phyloP scores from a whole-genome alignment of 73 alveolate species.

The Paramecium sonneborni region DNA sequence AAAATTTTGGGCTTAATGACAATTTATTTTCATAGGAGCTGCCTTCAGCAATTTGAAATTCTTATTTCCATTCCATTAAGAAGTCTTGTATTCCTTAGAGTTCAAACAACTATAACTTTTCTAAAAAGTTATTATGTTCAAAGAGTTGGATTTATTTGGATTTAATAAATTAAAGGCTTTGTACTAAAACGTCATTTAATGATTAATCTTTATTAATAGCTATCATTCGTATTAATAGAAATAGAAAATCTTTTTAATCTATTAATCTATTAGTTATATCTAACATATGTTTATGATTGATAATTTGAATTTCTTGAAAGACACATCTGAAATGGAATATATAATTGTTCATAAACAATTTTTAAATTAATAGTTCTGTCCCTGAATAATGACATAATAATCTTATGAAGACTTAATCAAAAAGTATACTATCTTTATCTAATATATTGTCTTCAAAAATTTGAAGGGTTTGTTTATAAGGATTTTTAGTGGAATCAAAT shows the following conservation, averaged over 20 bases:
- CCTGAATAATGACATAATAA: not conserved
- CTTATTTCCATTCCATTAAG: not conserved
- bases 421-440: not conserved
- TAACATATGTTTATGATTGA: not conserved
- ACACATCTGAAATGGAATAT: not conserved
- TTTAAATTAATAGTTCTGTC: not conserved
- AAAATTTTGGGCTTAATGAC: not conserved
- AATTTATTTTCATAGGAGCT: not conserved
- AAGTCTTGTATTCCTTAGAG: not conserved
- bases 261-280: constrained; percentile 14
- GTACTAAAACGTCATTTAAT: not conserved
- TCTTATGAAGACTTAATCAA: constrained; percentile 23
- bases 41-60: not conserved
- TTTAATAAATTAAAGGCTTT: not conserved
- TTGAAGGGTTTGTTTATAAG: not conserved
- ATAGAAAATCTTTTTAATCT: constrained; percentile 36
- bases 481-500: not conserved
- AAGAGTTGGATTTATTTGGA: not conserved
- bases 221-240: not conserved
- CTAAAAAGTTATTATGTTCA: not conserved
- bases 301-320: not conserved
- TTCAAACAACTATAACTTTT: constrained; percentile 18
- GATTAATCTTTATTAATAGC: not conserved
- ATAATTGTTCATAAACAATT: constrained; percentile 4
- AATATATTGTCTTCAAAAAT: not conserved